phyloP scores from a whole-genome alignment of 805 yeast species.

The Cyberlindnera misumaiensis region DNA sequence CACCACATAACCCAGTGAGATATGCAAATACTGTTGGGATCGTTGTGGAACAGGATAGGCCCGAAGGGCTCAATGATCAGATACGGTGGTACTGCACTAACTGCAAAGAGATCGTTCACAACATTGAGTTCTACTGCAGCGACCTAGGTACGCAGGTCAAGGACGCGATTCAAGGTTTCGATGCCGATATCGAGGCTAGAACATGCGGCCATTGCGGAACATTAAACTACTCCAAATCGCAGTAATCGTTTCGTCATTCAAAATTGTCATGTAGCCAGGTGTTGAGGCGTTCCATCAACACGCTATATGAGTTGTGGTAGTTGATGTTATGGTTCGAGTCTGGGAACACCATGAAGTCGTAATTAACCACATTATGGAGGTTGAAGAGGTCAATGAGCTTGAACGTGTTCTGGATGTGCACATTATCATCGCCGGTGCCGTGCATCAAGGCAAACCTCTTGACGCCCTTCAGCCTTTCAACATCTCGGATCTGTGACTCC shows the following conservation, averaged over 20 bases:
- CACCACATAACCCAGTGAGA: constrained; percentile 87
- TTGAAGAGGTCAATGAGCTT: constrained; percentile 57
- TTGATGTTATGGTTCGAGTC: constrained; percentile 85
- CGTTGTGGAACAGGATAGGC: constrained; percentile 90
- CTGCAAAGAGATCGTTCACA: constrained; percentile 62
- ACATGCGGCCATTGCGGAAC: constrained; percentile 76
- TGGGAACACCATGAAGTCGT: constrained; percentile 84
- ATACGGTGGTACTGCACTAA: constrained; percentile 82
- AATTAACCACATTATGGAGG: constrained; percentile 50
- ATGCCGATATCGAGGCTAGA: constrained; percentile 51
- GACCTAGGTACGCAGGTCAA: constrained; percentile 91
- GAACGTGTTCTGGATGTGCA: constrained; percentile 66
- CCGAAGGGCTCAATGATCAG: constrained; percentile 59
- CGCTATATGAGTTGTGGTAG: constrained; percentile 69
- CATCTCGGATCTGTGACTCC: constrained; percentile 36
- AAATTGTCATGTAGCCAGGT: constrained; percentile 40
- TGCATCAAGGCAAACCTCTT: constrained; percentile 63
- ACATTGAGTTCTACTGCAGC: constrained; percentile 61
- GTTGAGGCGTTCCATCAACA: constrained; percentile 62
- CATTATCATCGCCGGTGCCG: constrained; percentile 83
- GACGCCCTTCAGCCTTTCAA: constrained; percentile 38
- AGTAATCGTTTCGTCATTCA: constrained; percentile 12
- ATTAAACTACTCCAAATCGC: constrained; percentile 60
- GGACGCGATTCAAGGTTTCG: constrained; percentile 69
- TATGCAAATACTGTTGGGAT: constrained; percentile 81